phyloP scores from a whole-genome alignment of 116 monocot genomes.

The Cymodocea nodosa region DNA sequence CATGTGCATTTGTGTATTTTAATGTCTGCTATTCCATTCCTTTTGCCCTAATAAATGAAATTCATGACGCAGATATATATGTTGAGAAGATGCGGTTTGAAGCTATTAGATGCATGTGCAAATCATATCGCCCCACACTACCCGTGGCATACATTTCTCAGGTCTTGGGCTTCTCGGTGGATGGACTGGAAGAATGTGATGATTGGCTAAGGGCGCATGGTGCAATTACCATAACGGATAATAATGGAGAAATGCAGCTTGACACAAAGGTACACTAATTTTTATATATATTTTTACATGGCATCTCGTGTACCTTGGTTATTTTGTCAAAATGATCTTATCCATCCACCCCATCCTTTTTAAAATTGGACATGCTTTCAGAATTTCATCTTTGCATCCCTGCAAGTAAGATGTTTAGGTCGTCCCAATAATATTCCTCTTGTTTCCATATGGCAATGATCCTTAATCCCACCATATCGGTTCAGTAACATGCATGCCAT shows the following conservation, averaged over 20 bases:
- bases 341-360: no score
- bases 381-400: no score
- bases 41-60: neutral
- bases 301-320: no score
- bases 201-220: conserved; percentile 92
- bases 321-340: no score
- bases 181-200: conserved; percentile 55
- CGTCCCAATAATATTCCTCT: no score
- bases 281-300: neutral
- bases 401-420: no score
- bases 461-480: no score
- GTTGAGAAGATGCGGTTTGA: conserved; percentile 86
- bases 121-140: conserved; percentile 70
- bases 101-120: conserved; percentile 84
- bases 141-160: conserved; percentile 57
- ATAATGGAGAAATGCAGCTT: conserved; percentile 48
- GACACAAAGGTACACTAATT: conserved; percentile 58
- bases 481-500: no score
- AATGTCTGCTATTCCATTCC: neutral
- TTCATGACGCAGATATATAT: conserved; percentile 50
- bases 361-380: no score
- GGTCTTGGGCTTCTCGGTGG: conserved; percentile 60
- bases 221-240: conserved; percentile 40
- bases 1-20: conserved; percentile 1
- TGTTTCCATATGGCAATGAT: no score